Evolutionary conservation across 768 basidiomycete species (phyloP), one percentile per base, ranked within the genome.

Genomic region (Russula vinacea): DNA sequence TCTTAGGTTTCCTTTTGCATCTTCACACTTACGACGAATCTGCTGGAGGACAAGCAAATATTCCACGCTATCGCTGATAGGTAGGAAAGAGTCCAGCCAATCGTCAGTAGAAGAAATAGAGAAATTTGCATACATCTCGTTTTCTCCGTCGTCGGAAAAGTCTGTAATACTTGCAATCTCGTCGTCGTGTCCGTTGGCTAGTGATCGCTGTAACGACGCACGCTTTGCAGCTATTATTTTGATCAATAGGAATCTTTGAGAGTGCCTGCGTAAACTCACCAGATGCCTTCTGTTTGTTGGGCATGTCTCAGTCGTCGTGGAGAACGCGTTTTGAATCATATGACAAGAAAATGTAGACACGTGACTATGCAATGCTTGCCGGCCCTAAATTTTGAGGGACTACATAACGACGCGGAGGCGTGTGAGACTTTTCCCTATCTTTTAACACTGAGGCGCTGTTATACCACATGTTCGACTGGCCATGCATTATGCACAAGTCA

Each of bases 391-490:
- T 0, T 37, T 29, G 29, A 29, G 5, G 5, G 29, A 29, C 29
- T 29, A 29, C 29, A 29, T 29, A 29, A 29, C 29, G 29, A 2
- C 29, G 29, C 29, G 29, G 29, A 5, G 29, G 29, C 29, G 29
- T 7, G 16, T 1, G 14, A 24, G 49, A 50, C 22, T 7, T 39
- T 45, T 5, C 26, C 2, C n/a, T 52, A 69, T 69, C 68, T 69
- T 67, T 69, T 69, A 67, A 67, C 68, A 63, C 60, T 37, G 39
- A 69, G 68, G 67, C 68, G 56, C 68, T 69, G 62, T 40, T 61
- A 54, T 69, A 69, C 68, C 68, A 69, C 68, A 69, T 69, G 66
- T 67, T 69, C 66, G 66, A 64, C 68, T 69, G 58, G 62, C 58
- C 42, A 26, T 29, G 51, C 53, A 57, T 45, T 24, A 56, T 37